Evolutionary conservation across 192 early-diverging fungal species (phyloP).

Genomic region (Chytriomyces hyalinus): DNA sequence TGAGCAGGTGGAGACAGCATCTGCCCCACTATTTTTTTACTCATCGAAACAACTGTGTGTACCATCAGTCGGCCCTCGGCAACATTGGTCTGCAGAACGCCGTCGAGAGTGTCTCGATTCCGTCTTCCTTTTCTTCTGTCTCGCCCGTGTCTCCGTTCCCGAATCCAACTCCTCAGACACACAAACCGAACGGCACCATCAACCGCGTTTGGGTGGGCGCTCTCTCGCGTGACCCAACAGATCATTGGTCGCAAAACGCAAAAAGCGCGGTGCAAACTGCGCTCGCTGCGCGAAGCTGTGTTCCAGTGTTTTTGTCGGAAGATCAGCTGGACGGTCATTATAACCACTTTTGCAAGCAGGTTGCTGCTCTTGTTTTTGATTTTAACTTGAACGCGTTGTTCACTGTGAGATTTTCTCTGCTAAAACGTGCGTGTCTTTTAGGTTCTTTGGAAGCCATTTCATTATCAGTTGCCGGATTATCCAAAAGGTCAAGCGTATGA

Average conservation of each 20-base stretch:
- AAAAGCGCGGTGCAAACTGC: background rate
- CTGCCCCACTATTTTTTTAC: conserved; percentile 26
- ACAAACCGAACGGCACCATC: conserved; percentile 52
- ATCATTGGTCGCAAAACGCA: background rate
- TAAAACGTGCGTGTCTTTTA: conserved; percentile 34
- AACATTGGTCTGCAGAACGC: conserved; percentile 97
- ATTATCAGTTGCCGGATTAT: conserved; percentile 92
- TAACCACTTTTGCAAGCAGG: conserved; percentile 93
- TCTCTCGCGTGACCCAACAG: background rate
- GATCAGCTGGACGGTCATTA: conserved; percentile 90
- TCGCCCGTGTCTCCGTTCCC: background rate
- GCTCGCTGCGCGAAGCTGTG: conserved; percentile 54
- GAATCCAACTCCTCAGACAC: conserved; percentile 9
- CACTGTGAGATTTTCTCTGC: background rate
- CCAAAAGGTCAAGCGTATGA: conserved; percentile 80
- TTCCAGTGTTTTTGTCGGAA: conserved; percentile 83
- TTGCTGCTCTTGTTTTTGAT: conserved; percentile 33
- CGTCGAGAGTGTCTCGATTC: conserved; percentile 60
- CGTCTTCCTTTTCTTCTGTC: too few species aligned
- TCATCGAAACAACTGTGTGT: conserved; percentile 51
- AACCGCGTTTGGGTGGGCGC: conserved; percentile 74
- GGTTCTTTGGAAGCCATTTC: conserved; percentile 96
- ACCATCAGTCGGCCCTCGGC: conserved; percentile 66
- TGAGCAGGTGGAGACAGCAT: conserved; percentile 37
- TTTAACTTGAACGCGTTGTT: background rate